Conservation (phyloP, 1,139 yeast genomes). For the Williopsis jadinii region DNA sequence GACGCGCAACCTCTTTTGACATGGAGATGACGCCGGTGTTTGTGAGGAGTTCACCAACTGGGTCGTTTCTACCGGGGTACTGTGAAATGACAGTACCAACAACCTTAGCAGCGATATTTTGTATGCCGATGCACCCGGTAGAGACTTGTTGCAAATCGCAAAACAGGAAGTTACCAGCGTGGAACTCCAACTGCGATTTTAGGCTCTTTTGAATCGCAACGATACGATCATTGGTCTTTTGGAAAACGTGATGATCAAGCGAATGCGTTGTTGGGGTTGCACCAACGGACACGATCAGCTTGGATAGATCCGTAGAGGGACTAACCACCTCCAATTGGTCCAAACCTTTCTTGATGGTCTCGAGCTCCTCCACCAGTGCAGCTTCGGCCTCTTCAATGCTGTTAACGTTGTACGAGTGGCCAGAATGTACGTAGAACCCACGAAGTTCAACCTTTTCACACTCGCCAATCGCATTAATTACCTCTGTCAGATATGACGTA, state of each 20-base stretch:
- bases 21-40: slow-evolving; percentile 72
- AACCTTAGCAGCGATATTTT: slow-evolving; percentile 48
- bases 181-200: slow-evolving; percentile 53
- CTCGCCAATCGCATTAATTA: slow-evolving; percentile 23
- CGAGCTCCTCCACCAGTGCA: slow-evolving; percentile 47
- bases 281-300: slow-evolving; percentile 43
- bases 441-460: slow-evolving; percentile 35
- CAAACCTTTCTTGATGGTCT: slow-evolving; percentile 51
- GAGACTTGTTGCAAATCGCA: slow-evolving; percentile 73
- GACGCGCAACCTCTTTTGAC: slow-evolving; percentile 54
- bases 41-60: slow-evolving; percentile 55
- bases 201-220: slow-evolving; percentile 26
- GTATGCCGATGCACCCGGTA: slow-evolving; percentile 46
- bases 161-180: slow-evolving; percentile 73
- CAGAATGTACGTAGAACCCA: slow-evolving; percentile 79
- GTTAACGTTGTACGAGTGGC: slow-evolving; percentile 57
- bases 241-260: slow-evolving; percentile 28
- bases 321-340: slow-evolving; percentile 25
- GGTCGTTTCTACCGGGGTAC: slow-evolving; percentile 41
- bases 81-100: slow-evolving; percentile 58
- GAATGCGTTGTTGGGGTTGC: slow-evolving; percentile 82
- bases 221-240: slow-evolving; percentile 17
- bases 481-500: slow-evolving; percentile 25
- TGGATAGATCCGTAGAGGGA: slow-evolving; percentile 23
- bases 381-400: slow-evolving; percentile 41